Conservation (phyloP, 176 grass and related monocot genomes). For the Chloris gayana region DNA sequence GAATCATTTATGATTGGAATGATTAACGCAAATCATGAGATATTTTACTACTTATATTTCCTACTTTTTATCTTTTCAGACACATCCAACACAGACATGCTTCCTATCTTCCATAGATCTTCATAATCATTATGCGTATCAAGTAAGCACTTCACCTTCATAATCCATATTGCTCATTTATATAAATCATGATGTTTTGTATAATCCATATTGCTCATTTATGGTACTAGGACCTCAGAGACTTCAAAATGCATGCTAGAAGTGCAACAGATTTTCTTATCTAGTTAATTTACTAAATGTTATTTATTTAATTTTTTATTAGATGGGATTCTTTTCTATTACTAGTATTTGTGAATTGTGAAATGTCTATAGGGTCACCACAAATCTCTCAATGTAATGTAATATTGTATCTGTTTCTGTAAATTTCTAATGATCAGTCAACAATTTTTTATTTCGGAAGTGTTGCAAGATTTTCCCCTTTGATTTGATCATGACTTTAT, state of each 20-base stretch:
- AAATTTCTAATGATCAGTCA: slow-evolving; percentile 1
- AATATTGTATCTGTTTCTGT: slow-evolving; percentile 29
- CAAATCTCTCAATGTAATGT: not conserved
- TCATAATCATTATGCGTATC: slow-evolving; percentile 98
- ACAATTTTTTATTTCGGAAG: slow-evolving; percentile 27
- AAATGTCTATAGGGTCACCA: slow-evolving; percentile 20
- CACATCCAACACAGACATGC: slow-evolving; percentile 96
- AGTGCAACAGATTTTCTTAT: slow-evolving; percentile 13
- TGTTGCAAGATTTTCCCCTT: slow-evolving; percentile 16
- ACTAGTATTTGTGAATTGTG: not conserved
- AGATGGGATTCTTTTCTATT: not conserved
- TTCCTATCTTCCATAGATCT: slow-evolving; percentile 98
- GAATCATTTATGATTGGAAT: not conserved
- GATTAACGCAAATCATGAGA: not conserved
- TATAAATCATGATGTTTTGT: not conserved
- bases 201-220: slow-evolving; percentile 26
- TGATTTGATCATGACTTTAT: slow-evolving; percentile 26
- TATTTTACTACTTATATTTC: slow-evolving; percentile 7
- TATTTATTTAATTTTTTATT: not conserved
- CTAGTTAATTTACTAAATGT: not conserved
- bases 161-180: slow-evolving; percentile 24
- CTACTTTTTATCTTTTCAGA: slow-evolving; percentile 51
- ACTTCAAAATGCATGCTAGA: slow-evolving; percentile 14
- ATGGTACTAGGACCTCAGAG: not conserved
- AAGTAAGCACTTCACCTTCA: slow-evolving; percentile 49